These are phyloP conservation scores for Neopestalotiopsis sp. DNA, from an alignment of 2,329 filamentous ascomycete species.

Conservation along the genomic window DNA sequence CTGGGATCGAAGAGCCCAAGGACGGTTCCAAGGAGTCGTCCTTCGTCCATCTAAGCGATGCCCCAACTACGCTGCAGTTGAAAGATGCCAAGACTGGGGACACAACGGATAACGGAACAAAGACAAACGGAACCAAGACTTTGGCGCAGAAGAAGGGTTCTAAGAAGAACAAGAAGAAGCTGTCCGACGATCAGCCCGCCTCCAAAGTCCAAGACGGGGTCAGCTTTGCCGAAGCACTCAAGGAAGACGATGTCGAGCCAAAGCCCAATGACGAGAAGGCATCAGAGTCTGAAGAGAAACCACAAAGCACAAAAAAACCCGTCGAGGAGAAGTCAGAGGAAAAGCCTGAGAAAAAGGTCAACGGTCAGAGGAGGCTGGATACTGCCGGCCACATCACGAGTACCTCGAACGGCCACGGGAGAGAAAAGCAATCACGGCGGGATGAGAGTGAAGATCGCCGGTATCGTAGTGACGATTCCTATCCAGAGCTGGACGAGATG, in stretches of 20 bases:
- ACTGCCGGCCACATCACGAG: neutral
- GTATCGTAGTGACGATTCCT: slow-evolving; percentile 33
- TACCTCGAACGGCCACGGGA: slow-evolving; percentile 4
- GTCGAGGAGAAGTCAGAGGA: neutral
- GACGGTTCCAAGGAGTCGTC: slow-evolving; percentile 18
- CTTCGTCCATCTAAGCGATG: slow-evolving; percentile 22
- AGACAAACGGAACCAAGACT: slow-evolving; percentile 6
- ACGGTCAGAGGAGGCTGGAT: neutral
- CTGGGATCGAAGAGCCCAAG: neutral
- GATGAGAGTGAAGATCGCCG: slow-evolving; percentile 17
- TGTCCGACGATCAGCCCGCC: slow-evolving; percentile 8
- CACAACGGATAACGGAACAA: neutral
- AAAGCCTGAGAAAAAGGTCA: neutral
- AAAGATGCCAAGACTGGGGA: neutral
- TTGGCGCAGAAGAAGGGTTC: slow-evolving; percentile 8
- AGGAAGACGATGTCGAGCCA: slow-evolving; percentile 6
- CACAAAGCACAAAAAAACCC: neutral
- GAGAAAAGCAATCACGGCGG: neutral
- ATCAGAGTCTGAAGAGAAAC: neutral
- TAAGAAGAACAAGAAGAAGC: slow-evolving; percentile 11
- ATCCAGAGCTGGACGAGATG: slow-evolving; percentile 40
- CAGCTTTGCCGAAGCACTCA: slow-evolving; percentile 21
- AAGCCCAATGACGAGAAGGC: neutral
- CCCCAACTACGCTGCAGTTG: slow-evolving; percentile 14
- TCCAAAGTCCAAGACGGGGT: slow-evolving; percentile 16